phyloP scores from a whole-genome alignment of 805 yeast genomes.

The Zygotorulaspora florentina region DNA sequence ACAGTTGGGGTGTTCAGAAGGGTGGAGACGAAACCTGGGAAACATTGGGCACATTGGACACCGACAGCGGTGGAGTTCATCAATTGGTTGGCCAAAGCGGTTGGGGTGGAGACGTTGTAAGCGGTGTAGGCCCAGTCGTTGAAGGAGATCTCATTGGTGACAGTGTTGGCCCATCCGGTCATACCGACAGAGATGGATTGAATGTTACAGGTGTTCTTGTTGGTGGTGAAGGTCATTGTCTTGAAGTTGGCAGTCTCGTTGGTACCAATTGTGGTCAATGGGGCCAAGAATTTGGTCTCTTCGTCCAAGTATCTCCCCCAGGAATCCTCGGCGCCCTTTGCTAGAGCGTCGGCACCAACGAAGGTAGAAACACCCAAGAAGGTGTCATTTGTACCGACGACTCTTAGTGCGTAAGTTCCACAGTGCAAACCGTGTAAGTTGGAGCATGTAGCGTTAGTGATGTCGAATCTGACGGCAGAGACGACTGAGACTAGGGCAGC shows the following conservation, averaged over 20 bases:
- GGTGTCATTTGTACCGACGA: slow-evolving; percentile 12
- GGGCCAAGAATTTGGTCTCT: slow-evolving; percentile 12
- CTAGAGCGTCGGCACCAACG: slow-evolving; percentile 16
- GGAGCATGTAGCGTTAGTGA: slow-evolving; percentile 13
- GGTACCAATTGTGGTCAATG: slow-evolving; percentile 14
- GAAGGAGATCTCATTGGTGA: slow-evolving; percentile 14
- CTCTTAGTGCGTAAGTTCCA: slow-evolving; percentile 15
- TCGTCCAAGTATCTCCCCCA: slow-evolving; percentile 15
- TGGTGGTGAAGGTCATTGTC: slow-evolving; percentile 14
- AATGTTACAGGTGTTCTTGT: slow-evolving; percentile 14
- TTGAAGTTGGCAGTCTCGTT: slow-evolving; percentile 15
- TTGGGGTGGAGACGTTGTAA: slow-evolving; percentile 7
- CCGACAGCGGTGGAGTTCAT: slow-evolving; percentile 15
- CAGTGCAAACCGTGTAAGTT: slow-evolving; percentile 16
- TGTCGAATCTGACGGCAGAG: slow-evolving; percentile 13
- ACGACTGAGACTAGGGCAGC: slow-evolving; percentile 7
- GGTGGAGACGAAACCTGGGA: slow-evolving; percentile 11
- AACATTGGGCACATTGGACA: slow-evolving; percentile 17
- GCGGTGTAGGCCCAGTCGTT: slow-evolving; percentile 13
- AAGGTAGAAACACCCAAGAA: slow-evolving; percentile 13
- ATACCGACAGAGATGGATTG: slow-evolving; percentile 13
- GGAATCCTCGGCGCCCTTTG: slow-evolving; percentile 11
- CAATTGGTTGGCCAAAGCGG: slow-evolving; percentile 13
- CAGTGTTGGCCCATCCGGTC: slow-evolving; percentile 13
- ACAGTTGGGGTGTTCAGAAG: slow-evolving; percentile 15